Conservation (phyloP, 805 yeast species). For the Pichia pseudocactophila region DNA sequence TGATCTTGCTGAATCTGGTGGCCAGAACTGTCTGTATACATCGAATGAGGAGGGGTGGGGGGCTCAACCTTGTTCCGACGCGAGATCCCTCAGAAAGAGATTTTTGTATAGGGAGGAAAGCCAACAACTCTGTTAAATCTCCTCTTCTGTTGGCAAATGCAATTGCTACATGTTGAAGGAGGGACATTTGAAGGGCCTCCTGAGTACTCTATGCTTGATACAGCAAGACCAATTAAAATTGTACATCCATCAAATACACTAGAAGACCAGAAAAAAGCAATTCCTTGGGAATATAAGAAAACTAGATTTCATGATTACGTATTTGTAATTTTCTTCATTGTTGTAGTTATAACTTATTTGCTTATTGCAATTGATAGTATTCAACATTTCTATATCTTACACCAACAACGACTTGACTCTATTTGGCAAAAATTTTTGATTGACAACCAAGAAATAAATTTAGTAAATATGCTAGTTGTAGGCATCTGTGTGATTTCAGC, state of each 20-base stretch:
- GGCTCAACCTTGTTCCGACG: too few relatives aligned
- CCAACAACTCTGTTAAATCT: too few relatives aligned
- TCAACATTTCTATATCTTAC: not conserved
- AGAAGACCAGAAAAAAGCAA: not conserved
- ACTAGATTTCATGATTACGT: conserved; percentile 67
- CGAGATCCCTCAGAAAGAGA: too few relatives aligned
- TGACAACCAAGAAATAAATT: not conserved
- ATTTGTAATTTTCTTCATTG: conserved; percentile 42
- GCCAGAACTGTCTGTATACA: too few relatives aligned
- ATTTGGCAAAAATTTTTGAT: not conserved
- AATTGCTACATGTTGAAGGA: too few relatives aligned
- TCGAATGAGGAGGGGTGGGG: too few relatives aligned
- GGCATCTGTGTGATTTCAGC: not conserved
- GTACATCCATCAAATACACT: not conserved
- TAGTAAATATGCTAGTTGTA: not conserved
- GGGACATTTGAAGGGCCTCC: too few relatives aligned
- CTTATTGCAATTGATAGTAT: conserved; percentile 54
- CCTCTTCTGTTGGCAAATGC: too few relatives aligned
- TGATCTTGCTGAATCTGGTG: too few relatives aligned
- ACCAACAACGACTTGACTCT: not conserved
- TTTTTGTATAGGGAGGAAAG: too few relatives aligned
- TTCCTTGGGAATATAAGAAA: conserved; percentile 31
- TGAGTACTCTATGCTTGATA: too few relatives aligned
- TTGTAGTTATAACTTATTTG: conserved; percentile 49
- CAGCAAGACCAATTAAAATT: not conserved